These are phyloP conservation scores for Heterobasidion irregulare DNA, from an alignment of 1,284 basidiomycete genomes.

Conservation along the genomic window DNA sequence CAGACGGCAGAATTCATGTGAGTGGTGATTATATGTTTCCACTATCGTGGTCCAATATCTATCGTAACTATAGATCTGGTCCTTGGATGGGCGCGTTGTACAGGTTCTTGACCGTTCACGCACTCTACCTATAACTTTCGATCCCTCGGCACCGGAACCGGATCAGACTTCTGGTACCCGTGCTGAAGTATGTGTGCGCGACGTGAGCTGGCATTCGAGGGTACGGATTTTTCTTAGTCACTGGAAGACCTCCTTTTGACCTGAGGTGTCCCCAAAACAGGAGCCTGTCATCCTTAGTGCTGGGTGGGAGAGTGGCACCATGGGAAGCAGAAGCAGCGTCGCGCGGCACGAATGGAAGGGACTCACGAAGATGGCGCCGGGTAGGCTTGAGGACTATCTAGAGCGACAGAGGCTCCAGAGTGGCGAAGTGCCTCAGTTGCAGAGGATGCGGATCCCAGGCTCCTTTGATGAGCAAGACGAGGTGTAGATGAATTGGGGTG, in stretches of 20 bases:
- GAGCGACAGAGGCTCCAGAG: constrained; percentile 40
- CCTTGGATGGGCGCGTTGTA: constrained; percentile 80
- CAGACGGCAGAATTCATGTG: constrained; percentile 79
- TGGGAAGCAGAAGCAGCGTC: constrained; percentile 61
- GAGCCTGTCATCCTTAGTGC: constrained; percentile 90
- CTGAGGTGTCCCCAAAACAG: constrained; percentile 21
- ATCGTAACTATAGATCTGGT: constrained; percentile 70
- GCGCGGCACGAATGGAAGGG: constrained; percentile 95
- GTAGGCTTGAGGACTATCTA: constrained; percentile 67
- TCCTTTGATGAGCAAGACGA: background rate
- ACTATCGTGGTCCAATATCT: background rate
- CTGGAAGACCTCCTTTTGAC: background rate
- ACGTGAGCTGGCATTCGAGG: constrained; percentile 87
- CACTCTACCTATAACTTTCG: constrained; percentile 62
- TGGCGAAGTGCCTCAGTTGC: constrained; percentile 10
- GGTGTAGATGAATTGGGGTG: background rate
- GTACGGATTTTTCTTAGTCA: constrained; percentile 21
- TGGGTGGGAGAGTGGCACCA: constrained; percentile 68
- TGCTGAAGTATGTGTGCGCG: constrained; percentile 65
- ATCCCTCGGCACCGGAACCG: constrained; percentile 54
- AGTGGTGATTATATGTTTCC: constrained; percentile 15
- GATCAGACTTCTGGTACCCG: constrained; percentile 16
- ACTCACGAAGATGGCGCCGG: constrained; percentile 54
- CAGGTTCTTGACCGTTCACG: constrained; percentile 80
- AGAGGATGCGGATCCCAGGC: background rate